These are phyloP conservation scores for Cladorrhinum sp. DNA, from an alignment of 2,329 filamentous ascomycete genomes.

Conservation along the genomic window DNA sequence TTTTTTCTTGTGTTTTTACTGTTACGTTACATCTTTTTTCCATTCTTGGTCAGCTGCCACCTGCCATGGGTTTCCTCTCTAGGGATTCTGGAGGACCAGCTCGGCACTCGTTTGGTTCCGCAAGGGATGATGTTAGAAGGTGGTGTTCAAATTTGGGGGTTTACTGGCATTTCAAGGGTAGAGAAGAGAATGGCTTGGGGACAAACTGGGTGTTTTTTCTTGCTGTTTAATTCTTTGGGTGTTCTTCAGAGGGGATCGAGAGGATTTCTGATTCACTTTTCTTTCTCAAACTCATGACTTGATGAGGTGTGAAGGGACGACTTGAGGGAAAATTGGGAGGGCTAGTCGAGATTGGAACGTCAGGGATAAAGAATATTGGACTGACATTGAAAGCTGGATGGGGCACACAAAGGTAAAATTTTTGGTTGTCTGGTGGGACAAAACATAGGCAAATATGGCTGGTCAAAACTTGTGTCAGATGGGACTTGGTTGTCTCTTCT, in stretches of 20 bases:
- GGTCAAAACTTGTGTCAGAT: neutral
- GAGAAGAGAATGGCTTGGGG: slow-evolving; percentile 3
- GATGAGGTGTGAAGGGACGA: slow-evolving; percentile 21
- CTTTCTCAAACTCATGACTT: slow-evolving; percentile 25
- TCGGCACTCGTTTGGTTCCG: neutral
- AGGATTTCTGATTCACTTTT: slow-evolving; percentile 10
- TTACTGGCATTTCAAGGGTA: slow-evolving; percentile 7
- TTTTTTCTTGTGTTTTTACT: slow-evolving; percentile 14
- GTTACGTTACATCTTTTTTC: slow-evolving; percentile 20
- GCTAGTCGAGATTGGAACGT: slow-evolving; percentile 19
- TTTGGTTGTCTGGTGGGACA: neutral
- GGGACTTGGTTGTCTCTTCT: neutral
- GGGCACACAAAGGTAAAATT: neutral
- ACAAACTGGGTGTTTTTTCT: slow-evolving; percentile 11
- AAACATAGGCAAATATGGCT: neutral
- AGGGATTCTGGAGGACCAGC: neutral
- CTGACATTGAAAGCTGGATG: slow-evolving; percentile 7
- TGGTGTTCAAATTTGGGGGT: neutral
- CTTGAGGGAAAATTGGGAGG: slow-evolving; percentile 7
- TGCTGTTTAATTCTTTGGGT: slow-evolving; percentile 8
- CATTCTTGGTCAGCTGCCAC: slow-evolving; percentile 13
- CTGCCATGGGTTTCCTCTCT: neutral
- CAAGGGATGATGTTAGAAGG: slow-evolving; percentile 1
- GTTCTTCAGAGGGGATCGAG: neutral
- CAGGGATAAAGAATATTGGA: slow-evolving; percentile 1